Evolutionary conservation across 176 grass and related monocot genomes (phyloP), one percentile per base, ranked within the genome.

Genomic region (Hordeum marinum): DNA sequence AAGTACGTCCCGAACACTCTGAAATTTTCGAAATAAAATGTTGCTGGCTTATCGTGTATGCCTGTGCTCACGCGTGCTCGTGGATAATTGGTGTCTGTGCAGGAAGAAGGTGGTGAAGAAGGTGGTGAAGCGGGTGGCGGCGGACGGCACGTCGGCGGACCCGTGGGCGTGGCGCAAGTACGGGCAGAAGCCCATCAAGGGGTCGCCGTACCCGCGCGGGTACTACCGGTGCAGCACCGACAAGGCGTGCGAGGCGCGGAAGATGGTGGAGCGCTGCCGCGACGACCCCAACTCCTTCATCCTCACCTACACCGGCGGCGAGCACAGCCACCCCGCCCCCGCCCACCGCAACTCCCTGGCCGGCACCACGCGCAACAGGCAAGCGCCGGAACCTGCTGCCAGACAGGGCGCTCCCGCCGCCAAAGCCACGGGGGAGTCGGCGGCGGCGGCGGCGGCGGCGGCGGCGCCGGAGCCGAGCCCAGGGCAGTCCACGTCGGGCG

Each of bases 131-230:
- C 82, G 92, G 1, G 91, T 98, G 71, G 70, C 85, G 58, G 82
- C 67, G 43, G 85, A 91, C 52, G 81, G 46, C 63, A 64, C 82
- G 61, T 79, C 90, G 43, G 80, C 90, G 15, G 95, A 98, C 72
- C 76, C 69, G 42, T 98, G 95, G 95, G 95, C 95, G 54, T 97
- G 95, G 95, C 90, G 92, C 8, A 97, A 97, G 82, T 97, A 97
- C 78, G 95, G 95, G 17, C 95, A 97, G 95, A 97, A 97, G 59
- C 95, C 90, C 12, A 97, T 97, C 90, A 97, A 97, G 80, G 95
- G 92, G 14, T 98, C 92, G 21, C 95, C 95, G 5, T 88, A 93
- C 76, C 92, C 92, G 48, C 88, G 95, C 23, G 82, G 86, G 7
- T 97, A 97, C 84, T 97, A 94, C 87, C 83, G 86, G 48, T 97